Evolutionary conservation across 345 rosid genomes (phyloP), one percentile per base, ranked within the genome.

Genomic region (Garcia nutans): DNA sequence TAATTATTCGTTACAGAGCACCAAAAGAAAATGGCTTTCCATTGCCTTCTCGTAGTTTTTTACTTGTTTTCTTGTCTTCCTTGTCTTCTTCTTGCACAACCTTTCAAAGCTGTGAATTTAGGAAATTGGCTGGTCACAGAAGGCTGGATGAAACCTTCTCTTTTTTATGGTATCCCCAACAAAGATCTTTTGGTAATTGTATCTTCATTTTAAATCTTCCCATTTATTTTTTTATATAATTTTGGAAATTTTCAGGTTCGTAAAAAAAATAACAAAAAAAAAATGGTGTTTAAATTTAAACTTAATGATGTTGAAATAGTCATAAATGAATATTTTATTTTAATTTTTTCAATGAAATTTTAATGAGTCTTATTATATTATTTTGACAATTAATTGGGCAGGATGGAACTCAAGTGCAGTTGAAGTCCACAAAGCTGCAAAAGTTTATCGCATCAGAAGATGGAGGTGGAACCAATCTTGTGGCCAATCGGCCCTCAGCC

Each of bases 341-440:
- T 23, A 0, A 2, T n/a, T 61, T 61, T 61, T 24, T 26, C 23
- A 15, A 23, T 22, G 16, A 8, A 59, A 11, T 58, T n/a, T 20
- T 58, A 22, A 58, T 58, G 31, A 58, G 11, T 58, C 31, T 62
- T 28, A 11, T 16, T 26, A 37, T 60, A 1, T 62, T n/a, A 62
- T 62, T 28, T 62, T 60, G 31, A 23, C 9, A 10, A 23, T n/a
- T 37, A 37, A 37, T 17, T 81, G 60, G 42, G 59, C 7, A 86
- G 88, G 86, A 86, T 79, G 88, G 87, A 74, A 71, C 85, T 0
- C 81, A 73, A 63, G 84, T 84, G 68, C 82, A 77, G 12, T 79
- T 86, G 20, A 54, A 74, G 78, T 86, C 87, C 37, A 62, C 63
- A n/a, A 77, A 77, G 77, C 71, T 77, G 2, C 76, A 64, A 66